Evolutionary conservation across 2,329 filamentous ascomycete genomes (phyloP).

Genomic region (Ascochyta viciae-villosae): DNA sequence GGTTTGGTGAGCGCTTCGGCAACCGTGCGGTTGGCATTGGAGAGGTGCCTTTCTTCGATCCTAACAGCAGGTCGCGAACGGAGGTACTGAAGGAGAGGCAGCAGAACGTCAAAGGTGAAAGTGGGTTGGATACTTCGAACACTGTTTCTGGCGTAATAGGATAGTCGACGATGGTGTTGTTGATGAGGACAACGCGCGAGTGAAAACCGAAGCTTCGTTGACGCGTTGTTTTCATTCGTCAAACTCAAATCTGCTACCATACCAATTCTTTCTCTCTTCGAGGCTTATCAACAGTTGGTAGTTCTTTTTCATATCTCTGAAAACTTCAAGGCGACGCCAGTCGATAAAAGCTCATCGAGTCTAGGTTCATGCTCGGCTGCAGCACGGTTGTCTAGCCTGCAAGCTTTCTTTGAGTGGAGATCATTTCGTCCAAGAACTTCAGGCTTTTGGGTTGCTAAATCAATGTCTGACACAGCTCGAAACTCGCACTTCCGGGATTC

Average conservation of each 20-base stretch:
- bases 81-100: constrained; percentile 24
- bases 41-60: not conserved
- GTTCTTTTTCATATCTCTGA: no score
- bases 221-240: not conserved
- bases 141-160: constrained; percentile 1
- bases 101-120: not conserved
- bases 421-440: no score
- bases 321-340: no score
- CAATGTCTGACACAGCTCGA: no score
- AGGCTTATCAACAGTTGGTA: no score
- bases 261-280: no score
- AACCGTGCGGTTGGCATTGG: not conserved
- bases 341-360: no score
- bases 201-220: not conserved
- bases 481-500: no score
- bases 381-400: no score
- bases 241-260: not conserved
- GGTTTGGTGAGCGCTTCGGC: not conserved
- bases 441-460: no score
- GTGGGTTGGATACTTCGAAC: not conserved
- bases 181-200: not conserved
- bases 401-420: no score
- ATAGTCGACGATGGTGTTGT: not conserved
- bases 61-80: constrained; percentile 24
- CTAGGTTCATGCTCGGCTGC: no score